Evolutionary conservation across 495 filamentous ascomycete species (phyloP).

Genomic region (Hyaloscypha finlandica): DNA sequence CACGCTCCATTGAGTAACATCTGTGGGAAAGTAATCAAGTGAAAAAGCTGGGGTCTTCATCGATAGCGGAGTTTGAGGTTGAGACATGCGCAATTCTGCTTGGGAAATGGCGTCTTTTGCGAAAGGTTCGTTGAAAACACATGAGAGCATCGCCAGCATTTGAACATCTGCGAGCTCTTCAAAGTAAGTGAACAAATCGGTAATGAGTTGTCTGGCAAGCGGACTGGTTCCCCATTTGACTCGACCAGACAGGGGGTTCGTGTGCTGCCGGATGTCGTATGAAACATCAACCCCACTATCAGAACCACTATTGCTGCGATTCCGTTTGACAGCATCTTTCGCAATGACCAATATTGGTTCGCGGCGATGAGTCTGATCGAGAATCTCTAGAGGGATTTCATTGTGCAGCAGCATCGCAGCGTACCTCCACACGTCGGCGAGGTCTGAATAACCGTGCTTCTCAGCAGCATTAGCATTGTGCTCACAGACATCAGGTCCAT

Average conservation of each 20-base stretch:
- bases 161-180: constrained; percentile 80
- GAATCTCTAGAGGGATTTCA: constrained; percentile 69
- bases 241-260: constrained; percentile 49
- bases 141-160: constrained; percentile 94
- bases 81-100: constrained; percentile 45
- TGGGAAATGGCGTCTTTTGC: constrained; percentile 50
- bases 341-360: constrained; percentile 65
- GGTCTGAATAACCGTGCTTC: constrained; percentile 69
- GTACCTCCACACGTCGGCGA: constrained; percentile 85
- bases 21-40: constrained; percentile 67
- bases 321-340: constrained; percentile 39
- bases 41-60: constrained; percentile 68
- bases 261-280: constrained; percentile 21
- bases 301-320: constrained; percentile 47
- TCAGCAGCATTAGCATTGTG: constrained; percentile 81
- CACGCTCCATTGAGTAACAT: constrained; percentile 57
- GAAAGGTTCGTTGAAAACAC: constrained; percentile 73
- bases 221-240: constrained; percentile 88
- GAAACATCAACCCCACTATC: constrained; percentile 47
- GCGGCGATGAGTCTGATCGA: constrained; percentile 45
- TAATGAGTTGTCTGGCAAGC: constrained; percentile 74
- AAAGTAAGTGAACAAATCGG: constrained; percentile 71
- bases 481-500: constrained; percentile 73
- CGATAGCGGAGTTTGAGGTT: constrained; percentile 58
- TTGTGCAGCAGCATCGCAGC: constrained; percentile 75